Base-by-base conservation (phyloP, 2,329 filamentous ascomycete genomes). In the Colletotrichum sp. region DNA sequence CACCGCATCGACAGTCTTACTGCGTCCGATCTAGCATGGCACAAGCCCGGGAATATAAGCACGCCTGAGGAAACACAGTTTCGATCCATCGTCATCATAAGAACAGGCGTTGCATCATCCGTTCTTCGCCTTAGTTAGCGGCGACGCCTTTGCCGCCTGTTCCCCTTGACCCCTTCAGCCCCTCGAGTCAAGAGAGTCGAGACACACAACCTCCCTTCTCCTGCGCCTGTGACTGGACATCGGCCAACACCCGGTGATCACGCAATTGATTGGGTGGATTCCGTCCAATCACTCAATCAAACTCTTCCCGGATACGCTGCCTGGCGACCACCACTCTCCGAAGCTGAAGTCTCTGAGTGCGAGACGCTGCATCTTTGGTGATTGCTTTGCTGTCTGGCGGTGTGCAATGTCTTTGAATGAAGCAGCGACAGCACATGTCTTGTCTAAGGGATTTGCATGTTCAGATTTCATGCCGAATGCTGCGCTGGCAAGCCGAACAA, bases 241-340 rank as follows among this genome's bases (percentile, higher is more conserved):
- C 73, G 73, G 70, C 73, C 62, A 73, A 69, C 58, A 73, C 34
- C 34, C 70, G 43, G 73, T 60, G 65, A 69, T 73, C 70, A 75
- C 56, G 70, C 73, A 73, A 67, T 69, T 75, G 70, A 75, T 76
- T 76, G 73, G 73, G 70, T 68, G 62, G 62, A 67, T 56, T 36
- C 48, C n/a, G 43, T 28, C 36, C 73, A 52, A 21, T 52, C 43
- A 52, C 43, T 52, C 73, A 73, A 60, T 73, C 43, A 65, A 48
- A 66, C 34, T 52, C 68, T 66, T 28, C 24, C 36, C 26, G 15
- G 9, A 24, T 30, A 15, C 30, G 58, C 32, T 60, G 43, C 65
- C 48, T 68, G 56, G 28, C 58, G 73, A 69, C 58, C 70, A 76
- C 64, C 32, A 65, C 30, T 24, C 55, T 67, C 43, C 64, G 36